Evolutionary conservation across 2,329 filamentous ascomycete species (phyloP).

Genomic region (Curvularia sp.): DNA sequence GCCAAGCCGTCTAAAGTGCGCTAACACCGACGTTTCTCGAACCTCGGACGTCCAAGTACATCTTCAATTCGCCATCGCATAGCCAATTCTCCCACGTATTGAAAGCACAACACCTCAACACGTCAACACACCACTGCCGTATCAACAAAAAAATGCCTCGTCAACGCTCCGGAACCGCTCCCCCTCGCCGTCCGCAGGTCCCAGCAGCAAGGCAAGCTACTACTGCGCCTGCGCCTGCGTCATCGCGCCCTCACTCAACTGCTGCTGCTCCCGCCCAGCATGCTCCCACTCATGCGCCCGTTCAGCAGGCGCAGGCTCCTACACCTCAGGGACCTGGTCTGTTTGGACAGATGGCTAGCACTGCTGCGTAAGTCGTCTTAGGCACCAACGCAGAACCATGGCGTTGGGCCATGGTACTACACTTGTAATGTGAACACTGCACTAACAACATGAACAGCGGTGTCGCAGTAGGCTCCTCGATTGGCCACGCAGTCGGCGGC

Average conservation of each 20-base stretch:
- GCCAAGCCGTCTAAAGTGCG: conserved; percentile 24
- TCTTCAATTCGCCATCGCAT: conserved; percentile 28
- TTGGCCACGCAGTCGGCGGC: conserved; percentile 93
- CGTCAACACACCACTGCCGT: conserved; percentile 14
- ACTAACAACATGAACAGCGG: conserved; percentile 64
- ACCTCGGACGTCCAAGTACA: conserved; percentile 33
- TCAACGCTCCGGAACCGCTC: conserved; percentile 57
- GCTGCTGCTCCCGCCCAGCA: conserved; percentile 56
- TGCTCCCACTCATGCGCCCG: conserved; percentile 56
- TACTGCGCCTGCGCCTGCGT: conserved; percentile 56
- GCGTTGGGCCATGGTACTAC: background rate
- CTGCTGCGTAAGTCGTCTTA: conserved; percentile 80
- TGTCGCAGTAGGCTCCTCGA: conserved; percentile 93
- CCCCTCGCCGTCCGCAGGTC: conserved; percentile 54
- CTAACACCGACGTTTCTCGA: conserved; percentile 37
- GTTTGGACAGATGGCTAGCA: conserved; percentile 96
- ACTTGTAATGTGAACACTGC: background rate
- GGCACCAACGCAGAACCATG: background rate
- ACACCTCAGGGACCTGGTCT: conserved; percentile 77
- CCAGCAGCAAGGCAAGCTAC: conserved; percentile 58
- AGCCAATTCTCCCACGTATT: conserved; percentile 8
- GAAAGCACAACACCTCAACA: conserved; percentile 3
- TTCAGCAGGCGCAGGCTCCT: conserved; percentile 53
- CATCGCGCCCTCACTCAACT: conserved; percentile 69
- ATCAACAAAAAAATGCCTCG: conserved; percentile 53